A percentile compares a stretch with the other conserved stretches of the same genome.
Conservation (phyloP, 2,329 filamentous ascomycete species). For the Fusarium irregulare region DNA sequence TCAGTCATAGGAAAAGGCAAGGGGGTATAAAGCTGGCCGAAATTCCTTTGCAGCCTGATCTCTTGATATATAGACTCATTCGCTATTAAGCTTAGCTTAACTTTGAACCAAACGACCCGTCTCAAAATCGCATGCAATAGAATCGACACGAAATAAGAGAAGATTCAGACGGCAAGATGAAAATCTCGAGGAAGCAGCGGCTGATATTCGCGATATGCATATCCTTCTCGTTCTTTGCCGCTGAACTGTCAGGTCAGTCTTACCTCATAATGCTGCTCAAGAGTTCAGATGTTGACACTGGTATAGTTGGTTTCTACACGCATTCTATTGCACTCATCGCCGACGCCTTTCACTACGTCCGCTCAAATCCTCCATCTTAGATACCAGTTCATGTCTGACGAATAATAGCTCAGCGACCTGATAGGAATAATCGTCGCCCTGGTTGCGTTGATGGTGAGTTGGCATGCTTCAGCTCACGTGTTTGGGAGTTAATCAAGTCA, state of each 20-base stretch:
- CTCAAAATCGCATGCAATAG: background rate
- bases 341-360: conserved; percentile 81
- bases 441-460: conserved; percentile 68
- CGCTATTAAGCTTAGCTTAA: background rate
- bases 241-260: conserved; percentile 60
- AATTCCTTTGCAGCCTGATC: background rate
- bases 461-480: background rate
- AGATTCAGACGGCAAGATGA: conserved; percentile 10
- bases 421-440: conserved; percentile 76
- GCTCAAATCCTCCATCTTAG: background rate
- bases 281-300: background rate
- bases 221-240: conserved; percentile 62
- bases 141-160: background rate
- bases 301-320: conserved; percentile 73
- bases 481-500: conserved; percentile 44
- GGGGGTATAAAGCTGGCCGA: background rate
- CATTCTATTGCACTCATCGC: conserved; percentile 77
- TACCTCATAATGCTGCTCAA: background rate
- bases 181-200: conserved; percentile 55
- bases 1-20: background rate
- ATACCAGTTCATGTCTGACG: conserved; percentile 17
- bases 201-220: conserved; percentile 61
- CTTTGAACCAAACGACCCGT: background rate
- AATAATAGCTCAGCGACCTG: conserved; percentile 72
- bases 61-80: background rate